phyloP scores from a whole-genome alignment of 2,329 filamentous ascomycete species.

The Chalara sp. region DNA sequence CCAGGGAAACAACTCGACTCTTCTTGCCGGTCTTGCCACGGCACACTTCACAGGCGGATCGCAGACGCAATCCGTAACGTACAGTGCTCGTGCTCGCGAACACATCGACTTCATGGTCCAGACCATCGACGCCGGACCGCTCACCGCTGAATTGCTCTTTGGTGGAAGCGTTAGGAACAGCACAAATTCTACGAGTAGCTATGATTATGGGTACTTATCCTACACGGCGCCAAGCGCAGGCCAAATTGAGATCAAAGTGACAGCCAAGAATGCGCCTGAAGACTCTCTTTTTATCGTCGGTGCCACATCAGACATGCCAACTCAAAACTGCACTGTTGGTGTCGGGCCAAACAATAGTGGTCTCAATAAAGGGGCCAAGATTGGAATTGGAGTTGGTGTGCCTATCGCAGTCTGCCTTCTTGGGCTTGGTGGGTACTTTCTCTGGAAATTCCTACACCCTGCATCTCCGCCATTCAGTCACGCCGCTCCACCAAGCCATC shows the following conservation, averaged over 20 bases:
- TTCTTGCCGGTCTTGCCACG: slow-evolving; percentile 17
- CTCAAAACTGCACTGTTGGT: slow-evolving; percentile 21
- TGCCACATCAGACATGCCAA: slow-evolving; percentile 16
- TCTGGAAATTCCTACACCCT: not conserved
- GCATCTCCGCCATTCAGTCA: no score
- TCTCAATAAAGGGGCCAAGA: not conserved
- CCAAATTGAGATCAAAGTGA: slow-evolving; percentile 15
- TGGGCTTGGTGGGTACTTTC: not conserved
- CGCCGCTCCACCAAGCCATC: no score
- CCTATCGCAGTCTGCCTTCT: not conserved
- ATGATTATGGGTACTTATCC: slow-evolving; percentile 3
- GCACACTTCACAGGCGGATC: slow-evolving; percentile 16
- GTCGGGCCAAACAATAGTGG: slow-evolving; percentile 3
- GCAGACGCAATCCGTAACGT: slow-evolving; percentile 12
- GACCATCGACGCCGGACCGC: slow-evolving; percentile 9
- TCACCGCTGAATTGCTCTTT: slow-evolving; percentile 11
- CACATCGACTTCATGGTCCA: slow-evolving; percentile 15
- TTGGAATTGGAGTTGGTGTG: not conserved
- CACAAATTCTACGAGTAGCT: not conserved
- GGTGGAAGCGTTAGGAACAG: slow-evolving; percentile 11
- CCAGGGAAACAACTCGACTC: slow-evolving; percentile 14
- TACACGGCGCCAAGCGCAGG: slow-evolving; percentile 13
- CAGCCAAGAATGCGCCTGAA: slow-evolving; percentile 7
- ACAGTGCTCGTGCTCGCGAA: slow-evolving; percentile 15
- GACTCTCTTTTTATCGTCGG: slow-evolving; percentile 16